Evolutionary conservation across 139 green algal species (phyloP), one percentile per base, ranked within the genome.

Genomic region (Astrephomene gubernaculifera): DNA sequence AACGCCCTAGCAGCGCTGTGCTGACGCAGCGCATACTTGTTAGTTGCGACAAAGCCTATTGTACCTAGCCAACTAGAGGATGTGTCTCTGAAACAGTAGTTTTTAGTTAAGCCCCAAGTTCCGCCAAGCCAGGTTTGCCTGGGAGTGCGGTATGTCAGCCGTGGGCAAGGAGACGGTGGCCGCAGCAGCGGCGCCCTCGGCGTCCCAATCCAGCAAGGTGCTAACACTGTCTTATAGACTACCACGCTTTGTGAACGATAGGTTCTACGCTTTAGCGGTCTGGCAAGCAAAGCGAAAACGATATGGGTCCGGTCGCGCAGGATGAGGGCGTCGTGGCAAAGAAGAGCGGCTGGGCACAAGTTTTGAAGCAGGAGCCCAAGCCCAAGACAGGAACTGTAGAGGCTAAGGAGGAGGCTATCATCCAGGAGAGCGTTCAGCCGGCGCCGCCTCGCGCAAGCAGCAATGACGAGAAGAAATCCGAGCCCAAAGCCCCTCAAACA

Each of bases 81-180:
- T n/a, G n/a, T n/a, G n/a, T n/a, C n/a, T n/a, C 2, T 36, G 22
- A 19, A 12, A 38, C 43, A 43, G 45, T 29, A 41, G 44, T 22
- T 53, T 54, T 19, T 73, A 27, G 35, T 25, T 12, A 14, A 75
- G 68, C 68, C 53, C 38, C 68, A 38, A 75, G 68, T 39, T 75
- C 68, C 68, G 68, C 68, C 36, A 39, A 35, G 68, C 68, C 38
- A 75, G 68, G 38, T 36, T 39, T 75, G 68, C 68, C 68, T 54
- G 68, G 68, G 38, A 75, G 68, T 75, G 39, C 38, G 68, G 68
- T 75, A 79, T 79, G 71, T 79, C 71, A n/a, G 71, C n/a, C 45
- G 71, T 64, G 71, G 71, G 68, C 68, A 75, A 75, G 68, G 68
- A 75, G 38, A 39, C 39, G 68, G 68, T 75, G 68, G 38, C 68